Conservation (phyloP, 1,139 yeast genomes). For the Scheffersomyces insectosa region DNA sequence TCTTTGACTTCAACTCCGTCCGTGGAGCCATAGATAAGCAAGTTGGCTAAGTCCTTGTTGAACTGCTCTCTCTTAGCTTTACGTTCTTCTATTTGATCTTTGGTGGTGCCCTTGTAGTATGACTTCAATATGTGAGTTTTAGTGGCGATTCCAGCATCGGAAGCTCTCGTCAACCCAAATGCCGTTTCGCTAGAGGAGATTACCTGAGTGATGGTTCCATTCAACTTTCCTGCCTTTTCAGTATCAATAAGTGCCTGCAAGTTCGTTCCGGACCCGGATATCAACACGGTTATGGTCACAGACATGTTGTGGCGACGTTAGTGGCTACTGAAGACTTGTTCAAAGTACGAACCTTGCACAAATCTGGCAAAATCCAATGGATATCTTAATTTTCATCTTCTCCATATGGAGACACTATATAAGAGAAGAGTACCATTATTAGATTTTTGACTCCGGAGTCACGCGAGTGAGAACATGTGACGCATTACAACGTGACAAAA, state of each 20-base stretch:
- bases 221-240: constrained; percentile 38
- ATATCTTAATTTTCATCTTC: no score
- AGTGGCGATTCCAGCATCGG: constrained; percentile 65
- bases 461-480: no score
- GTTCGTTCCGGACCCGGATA: constrained; percentile 94
- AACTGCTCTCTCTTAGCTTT: constrained; percentile 63
- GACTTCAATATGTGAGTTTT: constrained; percentile 66
- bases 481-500: no score
- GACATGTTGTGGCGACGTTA: background rate
- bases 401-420: no score
- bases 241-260: constrained; percentile 92
- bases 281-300: constrained; percentile 65
- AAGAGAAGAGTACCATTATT: no score
- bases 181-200: constrained; percentile 84
- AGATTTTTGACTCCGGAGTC: no score
- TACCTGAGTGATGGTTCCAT: constrained; percentile 68
- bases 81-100: constrained; percentile 59
- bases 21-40: constrained; percentile 53
- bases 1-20: constrained; percentile 22
- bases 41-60: constrained; percentile 73
- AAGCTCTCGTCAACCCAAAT: constrained; percentile 80
- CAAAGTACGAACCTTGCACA: no score
- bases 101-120: constrained; percentile 76
- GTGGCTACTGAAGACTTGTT: no score
- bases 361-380: no score